Evolutionary conservation across 768 basidiomycete genomes (phyloP).

Genomic region (Lentinula boryana): DNA sequence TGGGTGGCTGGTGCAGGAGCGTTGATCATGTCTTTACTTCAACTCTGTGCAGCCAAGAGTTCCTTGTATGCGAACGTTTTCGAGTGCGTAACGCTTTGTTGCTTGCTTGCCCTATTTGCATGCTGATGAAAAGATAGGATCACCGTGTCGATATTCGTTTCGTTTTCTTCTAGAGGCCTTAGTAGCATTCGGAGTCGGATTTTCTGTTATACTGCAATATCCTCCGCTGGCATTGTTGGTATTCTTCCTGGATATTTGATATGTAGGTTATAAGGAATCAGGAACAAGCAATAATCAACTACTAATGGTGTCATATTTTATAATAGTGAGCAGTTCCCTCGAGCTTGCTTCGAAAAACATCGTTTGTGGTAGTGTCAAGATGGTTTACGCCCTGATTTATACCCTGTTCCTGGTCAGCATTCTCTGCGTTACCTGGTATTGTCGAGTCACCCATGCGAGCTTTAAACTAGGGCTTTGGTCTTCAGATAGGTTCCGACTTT

Average conservation of each 20-base stretch:
- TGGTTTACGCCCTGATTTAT: conserved; percentile 87
- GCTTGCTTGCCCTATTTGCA: not conserved
- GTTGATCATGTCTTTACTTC: conserved; percentile 61
- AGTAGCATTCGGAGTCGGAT: conserved; percentile 70
- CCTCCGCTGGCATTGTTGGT: conserved; percentile 80
- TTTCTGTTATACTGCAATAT: conserved; percentile 91
- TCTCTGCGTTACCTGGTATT: not conserved
- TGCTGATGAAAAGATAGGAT: conserved; percentile 44
- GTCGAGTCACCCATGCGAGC: conserved; percentile 2
- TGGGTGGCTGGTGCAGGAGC: conserved; percentile 72
- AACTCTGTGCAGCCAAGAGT: conserved; percentile 69
- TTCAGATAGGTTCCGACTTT: conserved; percentile 80
- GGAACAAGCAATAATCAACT: no score
- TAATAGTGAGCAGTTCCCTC: conserved; percentile 67
- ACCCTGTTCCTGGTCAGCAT: conserved; percentile 60
- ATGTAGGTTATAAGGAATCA: conserved; percentile 33
- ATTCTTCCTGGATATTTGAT: conserved; percentile 89
- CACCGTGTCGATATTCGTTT: conserved; percentile 74
- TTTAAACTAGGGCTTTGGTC: conserved; percentile 57
- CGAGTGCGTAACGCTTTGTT: conserved; percentile 51
- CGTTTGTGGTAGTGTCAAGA: conserved; percentile 77
- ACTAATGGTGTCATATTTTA: conserved; percentile 7
- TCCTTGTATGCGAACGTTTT: conserved; percentile 86
- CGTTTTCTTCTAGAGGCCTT: conserved; percentile 75
- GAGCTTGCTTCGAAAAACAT: conserved; percentile 86